Evolutionary conservation across 1,284 basidiomycete genomes (phyloP), one percentile per base, ranked within the genome.

Genomic region (Apiotrichum laibachii): DNA sequence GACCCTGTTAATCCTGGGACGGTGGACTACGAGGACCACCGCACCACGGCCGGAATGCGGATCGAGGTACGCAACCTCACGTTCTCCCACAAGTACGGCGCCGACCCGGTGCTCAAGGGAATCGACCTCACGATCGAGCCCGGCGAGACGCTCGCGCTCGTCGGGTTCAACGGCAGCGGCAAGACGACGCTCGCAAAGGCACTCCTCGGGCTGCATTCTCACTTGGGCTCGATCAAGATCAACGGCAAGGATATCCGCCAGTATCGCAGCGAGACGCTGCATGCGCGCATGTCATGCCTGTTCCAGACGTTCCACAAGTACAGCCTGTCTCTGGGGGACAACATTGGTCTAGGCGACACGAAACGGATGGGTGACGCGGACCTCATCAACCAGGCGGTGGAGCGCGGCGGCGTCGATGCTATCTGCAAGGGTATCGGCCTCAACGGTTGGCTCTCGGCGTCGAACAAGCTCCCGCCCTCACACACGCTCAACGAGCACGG

Each of bases 241-340:
- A 91, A 92, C 70, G 86, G 81, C 60, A 76, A 82, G 49, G 85
- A 87, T 69, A 81, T 88, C 48, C 83, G 86, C 40, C 81, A 80
- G 43, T 83, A 85, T 68, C 79, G 83, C 56, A 86, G 88, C 26
- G 74, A 75, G 13, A 87, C 89, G 52, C 85, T 88, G 63, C 90
- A 92, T 72, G 78, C 79, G 43, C 87, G 86, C 71, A 78, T 85
- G 34, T 85, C 86, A 11, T 85, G 85, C n/a, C 86, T 91, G 19
- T 88, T 92, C 73, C 90, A 92, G 72, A 85, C 85, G 48, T 91
- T 90, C 75, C 85, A 86, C 35, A 86, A 86, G 72, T 90, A 88
- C 72, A 85, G 84, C 68, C 82, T 86, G 13, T 84, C 87, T 0
- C 81, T 89, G 19, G 81, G 84, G 61, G 86, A 89, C 67, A 91